Base-by-base conservation (phyloP, 2,329 filamentous ascomycete genomes). In the Capronia americana region DNA sequence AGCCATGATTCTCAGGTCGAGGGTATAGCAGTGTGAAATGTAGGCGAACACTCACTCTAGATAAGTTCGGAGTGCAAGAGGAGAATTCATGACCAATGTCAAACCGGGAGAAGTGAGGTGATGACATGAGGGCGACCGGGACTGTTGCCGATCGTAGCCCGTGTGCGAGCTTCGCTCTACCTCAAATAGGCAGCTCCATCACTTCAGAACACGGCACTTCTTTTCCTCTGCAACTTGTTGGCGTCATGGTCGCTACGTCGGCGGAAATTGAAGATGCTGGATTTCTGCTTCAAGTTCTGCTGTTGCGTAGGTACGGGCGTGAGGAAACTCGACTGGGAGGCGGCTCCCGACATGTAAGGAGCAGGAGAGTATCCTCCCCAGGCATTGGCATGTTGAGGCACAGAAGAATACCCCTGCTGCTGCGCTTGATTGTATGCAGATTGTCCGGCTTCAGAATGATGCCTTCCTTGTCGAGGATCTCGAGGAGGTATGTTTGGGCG, bases 211-310 rank as follows among this genome's bases (percentile, higher is more conserved):
- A 82, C 79, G 38, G 80, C 80, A 74, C 80, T 82, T 71, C 77
- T 75, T 74, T 83, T 82, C 72, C 80, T 82, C 51, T 73, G 71
- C 57, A 82, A 65, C 63, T 78, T 79, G 32, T 72, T 74, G 10
- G 71, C 66, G 14, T 70, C 70, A 10, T 70, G 70, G 50, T 80
- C 79, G 23, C 75, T 74, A 23, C 77, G 75, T 11, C 73, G 74
- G 24, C 76, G 73, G 55, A 83, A 78, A 3, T 78, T 77, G 70
- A 82, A 82, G 73, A 83, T 80, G 71, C 79, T 80, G 44, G 78
- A 80, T 68, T 79, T 80, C 68, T 78, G 81, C 61, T 78, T 73
- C 32, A 73, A 53, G 34, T 62, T 63, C 30, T 51, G 69, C 34
- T 66, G 61, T 38, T 65, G 50, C 4, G 65, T 17, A 34, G 58